Percentiles rank a stretch among this genome's conserved stretches.
Evolutionary conservation across 2,329 filamentous ascomycete species (phyloP).

Genomic region (Aplosporella prunicola): DNA sequence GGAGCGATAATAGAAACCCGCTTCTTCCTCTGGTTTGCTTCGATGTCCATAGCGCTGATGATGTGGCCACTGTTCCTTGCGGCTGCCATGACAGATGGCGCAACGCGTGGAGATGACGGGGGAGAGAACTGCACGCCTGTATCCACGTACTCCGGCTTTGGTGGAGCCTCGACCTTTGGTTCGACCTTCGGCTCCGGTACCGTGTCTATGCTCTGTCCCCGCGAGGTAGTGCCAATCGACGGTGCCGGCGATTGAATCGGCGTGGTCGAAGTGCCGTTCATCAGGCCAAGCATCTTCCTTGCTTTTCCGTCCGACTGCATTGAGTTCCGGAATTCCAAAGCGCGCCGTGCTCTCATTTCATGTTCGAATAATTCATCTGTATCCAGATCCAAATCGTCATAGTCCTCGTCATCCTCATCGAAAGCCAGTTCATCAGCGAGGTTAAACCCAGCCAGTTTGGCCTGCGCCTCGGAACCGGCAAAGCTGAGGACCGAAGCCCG

Average conservation of each 20-base stretch:
- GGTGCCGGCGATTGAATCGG: not conserved
- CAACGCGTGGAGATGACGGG: constrained; percentile 59
- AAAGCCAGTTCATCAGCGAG: constrained; percentile 88
- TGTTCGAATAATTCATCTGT: constrained; percentile 49
- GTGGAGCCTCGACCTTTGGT: constrained; percentile 15
- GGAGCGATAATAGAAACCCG: constrained; percentile 41
- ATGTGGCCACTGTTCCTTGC: constrained; percentile 16
- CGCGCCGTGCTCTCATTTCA: constrained; percentile 30
- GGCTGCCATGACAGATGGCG: constrained; percentile 15
- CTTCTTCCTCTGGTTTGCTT: constrained; percentile 66
- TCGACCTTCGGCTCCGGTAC: not conserved
- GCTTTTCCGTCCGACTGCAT: constrained; percentile 36
- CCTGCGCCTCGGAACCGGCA: constrained; percentile 41
- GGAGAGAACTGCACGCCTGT: constrained; percentile 76
- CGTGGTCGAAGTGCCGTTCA: constrained; percentile 16
- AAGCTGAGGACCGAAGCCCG: constrained; percentile 62
- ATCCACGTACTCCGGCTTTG: constrained; percentile 54
- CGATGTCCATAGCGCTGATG: constrained; percentile 39
- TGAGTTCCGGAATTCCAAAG: constrained; percentile 32
- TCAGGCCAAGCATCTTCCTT: constrained; percentile 36
- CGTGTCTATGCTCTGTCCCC: not conserved
- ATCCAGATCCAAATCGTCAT: constrained; percentile 50
- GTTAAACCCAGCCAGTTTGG: constrained; percentile 58
- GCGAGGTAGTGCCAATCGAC: constrained; percentile 1
- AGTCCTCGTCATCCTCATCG: constrained; percentile 55